A percentile compares a stretch with the other conserved stretches of the same genome.
Evolutionary conservation across 108 stramenopile genomes (phyloP).

Genomic region (Poteriospumella lacustris): DNA sequence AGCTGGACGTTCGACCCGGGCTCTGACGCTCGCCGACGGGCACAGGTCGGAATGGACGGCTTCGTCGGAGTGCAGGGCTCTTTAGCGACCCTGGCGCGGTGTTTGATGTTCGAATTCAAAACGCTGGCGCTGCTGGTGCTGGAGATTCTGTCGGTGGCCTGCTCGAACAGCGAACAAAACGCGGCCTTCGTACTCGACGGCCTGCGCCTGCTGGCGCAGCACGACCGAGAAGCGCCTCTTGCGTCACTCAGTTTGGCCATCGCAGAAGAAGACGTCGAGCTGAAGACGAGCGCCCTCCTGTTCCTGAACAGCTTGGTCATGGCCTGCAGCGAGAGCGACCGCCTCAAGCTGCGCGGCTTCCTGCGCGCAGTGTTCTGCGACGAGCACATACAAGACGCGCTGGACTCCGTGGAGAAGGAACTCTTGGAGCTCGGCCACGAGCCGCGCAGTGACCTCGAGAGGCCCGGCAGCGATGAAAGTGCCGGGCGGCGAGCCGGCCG

Average conservation of each 20-base stretch:
- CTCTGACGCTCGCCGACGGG: too few species aligned
- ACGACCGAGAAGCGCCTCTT: slow-evolving; percentile 16
- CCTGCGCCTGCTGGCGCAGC: background rate
- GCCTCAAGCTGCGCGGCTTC: background rate
- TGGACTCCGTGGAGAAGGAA: background rate
- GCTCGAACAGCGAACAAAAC: background rate
- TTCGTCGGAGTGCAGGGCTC: background rate
- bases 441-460: too few species aligned
- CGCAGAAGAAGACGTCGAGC: background rate
- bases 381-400: background rate
- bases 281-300: background rate
- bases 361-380: background rate
- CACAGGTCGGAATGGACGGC: slow-evolving; percentile 11
- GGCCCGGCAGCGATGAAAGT: too few species aligned
- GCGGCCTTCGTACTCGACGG: background rate
- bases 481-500: too few species aligned
- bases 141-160: slow-evolving; percentile 23
- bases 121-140: background rate
- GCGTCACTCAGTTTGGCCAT: background rate
- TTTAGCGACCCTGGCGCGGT: background rate
- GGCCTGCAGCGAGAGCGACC: background rate
- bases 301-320: slow-evolving; percentile 12
- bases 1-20: too few species aligned
- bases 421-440: background rate
- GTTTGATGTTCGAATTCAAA: slow-evolving; percentile 16